These are phyloP conservation scores for Casuarina glauca DNA, from an alignment of 306 rosid genomes.

Conservation along the genomic window DNA sequence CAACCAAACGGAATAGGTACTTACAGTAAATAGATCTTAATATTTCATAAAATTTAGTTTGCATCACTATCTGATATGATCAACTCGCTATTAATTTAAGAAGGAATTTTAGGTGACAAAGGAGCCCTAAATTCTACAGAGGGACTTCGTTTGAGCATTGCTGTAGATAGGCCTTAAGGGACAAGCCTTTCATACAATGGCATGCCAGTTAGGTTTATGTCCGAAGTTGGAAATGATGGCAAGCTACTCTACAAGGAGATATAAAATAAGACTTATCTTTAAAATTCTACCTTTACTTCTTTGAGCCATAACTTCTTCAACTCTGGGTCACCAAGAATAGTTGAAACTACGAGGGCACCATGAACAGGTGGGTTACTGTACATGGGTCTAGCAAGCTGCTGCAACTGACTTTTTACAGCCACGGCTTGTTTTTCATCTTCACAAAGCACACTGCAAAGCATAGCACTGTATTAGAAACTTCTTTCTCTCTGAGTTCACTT, in stretches of 20 bases:
- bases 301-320: conserved; percentile 78
- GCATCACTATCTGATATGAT: neutral
- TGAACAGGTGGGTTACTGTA: conserved; percentile 96
- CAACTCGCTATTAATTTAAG: neutral
- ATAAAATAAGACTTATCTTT: neutral
- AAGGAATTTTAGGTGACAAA: conserved; percentile 1
- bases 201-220: neutral
- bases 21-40: neutral
- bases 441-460: conserved; percentile 70
- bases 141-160: neutral
- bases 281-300: conserved; percentile 80
- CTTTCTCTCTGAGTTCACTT: conserved; percentile 10
- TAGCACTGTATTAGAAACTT: conserved; percentile 1
- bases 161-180: neutral
- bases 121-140: neutral
- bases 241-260: neutral
- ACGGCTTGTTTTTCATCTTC: conserved; percentile 90
- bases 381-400: conserved; percentile 93
- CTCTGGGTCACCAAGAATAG: conserved; percentile 76
- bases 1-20: neutral
- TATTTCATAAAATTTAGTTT: neutral
- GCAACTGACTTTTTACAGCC: conserved; percentile 93
- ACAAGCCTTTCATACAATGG: neutral
- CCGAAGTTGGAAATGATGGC: neutral
- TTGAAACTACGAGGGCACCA: conserved; percentile 82